Evolutionary conservation across 2,329 filamentous ascomycete genomes (phyloP).

Genomic region (Trichoderma atroviride): DNA sequence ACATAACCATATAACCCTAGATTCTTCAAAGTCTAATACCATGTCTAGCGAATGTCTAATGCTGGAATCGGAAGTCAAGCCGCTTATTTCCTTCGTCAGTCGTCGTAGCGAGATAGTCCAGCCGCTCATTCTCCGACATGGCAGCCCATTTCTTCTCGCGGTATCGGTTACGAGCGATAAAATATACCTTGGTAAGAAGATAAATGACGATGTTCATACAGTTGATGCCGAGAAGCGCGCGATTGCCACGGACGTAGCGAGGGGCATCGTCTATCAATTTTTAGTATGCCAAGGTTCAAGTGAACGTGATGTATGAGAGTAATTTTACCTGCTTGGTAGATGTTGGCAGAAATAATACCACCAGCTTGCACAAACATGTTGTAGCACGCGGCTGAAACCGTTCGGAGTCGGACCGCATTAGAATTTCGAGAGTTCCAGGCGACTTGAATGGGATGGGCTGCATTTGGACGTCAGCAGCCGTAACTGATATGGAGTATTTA

Average conservation of each 20-base stretch:
- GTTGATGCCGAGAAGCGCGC: constrained; percentile 51
- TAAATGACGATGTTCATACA: constrained; percentile 52
- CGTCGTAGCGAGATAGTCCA: constrained; percentile 52
- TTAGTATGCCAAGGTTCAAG: background rate
- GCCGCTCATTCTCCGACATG: constrained; percentile 49
- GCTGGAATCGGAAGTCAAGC: constrained; percentile 57
- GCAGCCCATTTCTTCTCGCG: constrained; percentile 48
- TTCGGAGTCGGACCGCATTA: constrained; percentile 62
- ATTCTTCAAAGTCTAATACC: background rate
- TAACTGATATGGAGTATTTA: background rate
- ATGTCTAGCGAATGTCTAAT: constrained; percentile 36
- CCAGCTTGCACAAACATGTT: constrained; percentile 57
- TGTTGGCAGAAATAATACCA: constrained; percentile 48
- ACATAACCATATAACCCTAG: too few species aligned
- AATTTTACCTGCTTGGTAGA: constrained; percentile 42
- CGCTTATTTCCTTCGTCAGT: constrained; percentile 58
- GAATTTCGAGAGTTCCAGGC: constrained; percentile 64
- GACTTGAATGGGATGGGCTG: constrained; percentile 49
- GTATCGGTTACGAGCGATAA: constrained; percentile 50
- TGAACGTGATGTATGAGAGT: too few species aligned
- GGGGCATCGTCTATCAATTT: constrained; percentile 52
- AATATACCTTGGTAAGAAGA: constrained; percentile 49
- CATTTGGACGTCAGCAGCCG: constrained; percentile 32
- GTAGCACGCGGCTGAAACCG: constrained; percentile 63
- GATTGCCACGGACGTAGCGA: constrained; percentile 54